Evolutionary conservation across 23 red algal genomes (phyloP).

Genomic region (Pyropia haitanensis): DNA sequence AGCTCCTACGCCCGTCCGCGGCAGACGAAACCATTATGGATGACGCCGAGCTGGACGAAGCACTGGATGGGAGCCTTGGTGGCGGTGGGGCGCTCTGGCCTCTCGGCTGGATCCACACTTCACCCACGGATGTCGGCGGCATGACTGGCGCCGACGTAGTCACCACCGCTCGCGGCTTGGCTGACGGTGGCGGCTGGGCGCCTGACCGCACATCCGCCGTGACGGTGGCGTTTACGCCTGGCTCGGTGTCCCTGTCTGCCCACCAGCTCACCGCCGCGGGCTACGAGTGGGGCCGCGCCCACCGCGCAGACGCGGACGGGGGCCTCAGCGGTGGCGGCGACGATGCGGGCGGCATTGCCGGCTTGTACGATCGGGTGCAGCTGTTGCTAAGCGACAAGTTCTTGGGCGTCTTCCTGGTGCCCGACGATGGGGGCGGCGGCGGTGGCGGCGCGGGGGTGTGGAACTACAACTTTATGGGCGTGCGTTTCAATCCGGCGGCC

Average conservation of each 20-base stretch:
- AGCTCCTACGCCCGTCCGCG: slow-evolving; percentile 13
- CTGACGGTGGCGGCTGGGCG: slow-evolving; percentile 14
- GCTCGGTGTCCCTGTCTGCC: slow-evolving; percentile 64
- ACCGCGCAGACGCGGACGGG: slow-evolving; percentile 5
- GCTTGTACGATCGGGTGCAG: slow-evolving; percentile 70
- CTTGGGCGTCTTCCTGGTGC: slow-evolving; percentile 70
- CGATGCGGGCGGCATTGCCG: slow-evolving; percentile 40
- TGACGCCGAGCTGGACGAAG: slow-evolving; percentile 32
- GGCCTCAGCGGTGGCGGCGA: not conserved
- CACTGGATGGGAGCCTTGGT: not conserved
- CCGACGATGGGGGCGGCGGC: slow-evolving; percentile 19
- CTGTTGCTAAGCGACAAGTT: slow-evolving; percentile 78
- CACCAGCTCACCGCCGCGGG: slow-evolving; percentile 55
- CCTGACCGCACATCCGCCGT: slow-evolving; percentile 33
- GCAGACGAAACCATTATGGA: not conserved
- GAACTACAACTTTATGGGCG: slow-evolving; percentile 85
- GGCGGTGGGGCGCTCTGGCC: not conserved
- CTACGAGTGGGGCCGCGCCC: slow-evolving; percentile 67
- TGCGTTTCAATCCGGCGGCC: slow-evolving; percentile 37
- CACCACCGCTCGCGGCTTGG: slow-evolving; percentile 38
- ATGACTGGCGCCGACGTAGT: slow-evolving; percentile 62
- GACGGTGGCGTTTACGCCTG: slow-evolving; percentile 87
- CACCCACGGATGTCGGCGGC: slow-evolving; percentile 54
- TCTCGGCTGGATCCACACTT: slow-evolving; percentile 67
- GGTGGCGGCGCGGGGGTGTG: slow-evolving; percentile 20